Evolutionary conservation across 129 eudicot species (phyloP), one percentile per base, ranked within the genome.

Genomic region (Tagetes patula): DNA sequence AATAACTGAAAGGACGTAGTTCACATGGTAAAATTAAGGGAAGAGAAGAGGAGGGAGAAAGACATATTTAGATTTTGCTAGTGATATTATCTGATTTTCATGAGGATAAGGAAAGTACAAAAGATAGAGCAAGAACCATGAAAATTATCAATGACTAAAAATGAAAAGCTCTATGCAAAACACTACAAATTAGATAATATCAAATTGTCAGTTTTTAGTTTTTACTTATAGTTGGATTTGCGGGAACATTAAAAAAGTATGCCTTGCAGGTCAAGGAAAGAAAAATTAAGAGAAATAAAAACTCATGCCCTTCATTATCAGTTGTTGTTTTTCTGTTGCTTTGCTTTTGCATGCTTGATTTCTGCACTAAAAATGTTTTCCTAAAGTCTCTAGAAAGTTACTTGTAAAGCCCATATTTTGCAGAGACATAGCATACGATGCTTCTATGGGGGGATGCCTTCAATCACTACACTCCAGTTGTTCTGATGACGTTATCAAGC

Each of bases 361-460:
- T 50, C 20, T 39, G 37, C 72, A 50, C 39, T 48, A 32, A 53
- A 52, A 52, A 5, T 63, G 52, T 45, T 70, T 10, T 69, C 50
- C 37, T 64, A 27, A 10, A 46, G 43, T 42, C 36, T 33, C 39
- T 14, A 34, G 38, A 56, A 65, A 6, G 34, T 65, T 71, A 31
- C 75, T 71, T 58, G 41, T 81, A 79, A 46, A 53, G 50, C 39
- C 38, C 61, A 53, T 71, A 53, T 50, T 65, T 64, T 83, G 79
- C 96, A 94, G 98, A 78, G 85, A 81, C 70, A 53, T 76, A 42
- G 78, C 64, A 53, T 94, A 87, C 73, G 98, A 94, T 83, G 73
- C 96, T 33, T 86, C 91, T 49, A 63, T 94, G 74, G 98, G 93
- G 55, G 84, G 85, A 79, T 90, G 98, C 80, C 96, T 94, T 81